Evolutionary conservation across 1,284 basidiomycete genomes (phyloP).

Genomic region (Microbotryomycetes sp.): DNA sequence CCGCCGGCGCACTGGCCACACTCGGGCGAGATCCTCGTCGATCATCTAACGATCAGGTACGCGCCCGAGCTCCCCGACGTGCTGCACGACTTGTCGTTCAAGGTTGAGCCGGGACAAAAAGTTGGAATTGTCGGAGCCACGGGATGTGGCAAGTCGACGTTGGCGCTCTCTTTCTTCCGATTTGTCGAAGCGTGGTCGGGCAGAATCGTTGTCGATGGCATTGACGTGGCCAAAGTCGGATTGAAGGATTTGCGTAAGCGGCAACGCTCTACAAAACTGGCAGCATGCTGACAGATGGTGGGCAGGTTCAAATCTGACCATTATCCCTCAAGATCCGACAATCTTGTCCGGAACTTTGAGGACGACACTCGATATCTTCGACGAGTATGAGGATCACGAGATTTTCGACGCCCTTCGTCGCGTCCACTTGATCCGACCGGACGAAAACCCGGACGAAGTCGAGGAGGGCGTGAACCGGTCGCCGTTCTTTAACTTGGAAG

Average conservation of each 20-base stretch:
- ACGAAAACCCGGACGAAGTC: constrained; percentile 47
- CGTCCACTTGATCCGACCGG: constrained; percentile 63
- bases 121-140: constrained; percentile 71
- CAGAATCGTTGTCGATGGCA: constrained; percentile 73
- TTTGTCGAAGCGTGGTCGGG: constrained; percentile 84
- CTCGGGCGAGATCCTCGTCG: constrained; percentile 56
- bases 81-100: constrained; percentile 58
- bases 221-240: constrained; percentile 80
- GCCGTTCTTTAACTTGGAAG: constrained; percentile 78
- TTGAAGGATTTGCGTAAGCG: constrained; percentile 68
- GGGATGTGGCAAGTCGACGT: constrained; percentile 77
- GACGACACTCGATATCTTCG: constrained; percentile 81
- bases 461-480: constrained; percentile 64
- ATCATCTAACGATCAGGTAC: constrained; percentile 60
- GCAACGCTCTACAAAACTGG: too few species aligned
- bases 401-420: constrained; percentile 82
- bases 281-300: constrained; percentile 28
- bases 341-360: constrained; percentile 81
- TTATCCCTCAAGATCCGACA: constrained; percentile 74
- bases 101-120: constrained; percentile 61
- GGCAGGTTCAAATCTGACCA: constrained; percentile 53
- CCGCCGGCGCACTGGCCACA: constrained; percentile 65
- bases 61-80: constrained; percentile 64
- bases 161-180: constrained; percentile 89
- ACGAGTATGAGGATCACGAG: constrained; percentile 77